Evolutionary conservation across 495 filamentous ascomycete species (phyloP).

Genomic region (Aspergillus coremiiformis): DNA sequence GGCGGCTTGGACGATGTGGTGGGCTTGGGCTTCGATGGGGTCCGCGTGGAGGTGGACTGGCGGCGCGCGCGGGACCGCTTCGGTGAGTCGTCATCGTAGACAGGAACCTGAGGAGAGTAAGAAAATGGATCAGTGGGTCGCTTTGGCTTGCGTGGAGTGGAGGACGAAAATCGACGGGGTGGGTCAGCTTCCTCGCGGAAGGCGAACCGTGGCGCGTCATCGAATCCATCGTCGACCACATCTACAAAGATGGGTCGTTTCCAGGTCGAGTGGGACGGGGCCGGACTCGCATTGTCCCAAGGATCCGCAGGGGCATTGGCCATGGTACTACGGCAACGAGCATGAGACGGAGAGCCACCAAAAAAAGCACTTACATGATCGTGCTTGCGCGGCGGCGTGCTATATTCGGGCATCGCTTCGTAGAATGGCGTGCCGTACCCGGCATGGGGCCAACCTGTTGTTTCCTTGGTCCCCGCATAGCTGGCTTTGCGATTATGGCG

Average conservation of each 20-base stretch:
- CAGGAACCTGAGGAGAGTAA: constrained; percentile 45
- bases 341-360: constrained; percentile 24
- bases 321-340: constrained; percentile 33
- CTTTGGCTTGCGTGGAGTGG: constrained; percentile 40
- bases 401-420: constrained; percentile 41
- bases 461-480: constrained; percentile 35
- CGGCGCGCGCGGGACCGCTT: constrained; percentile 40
- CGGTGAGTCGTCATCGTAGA: constrained; percentile 38
- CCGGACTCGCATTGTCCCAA: constrained; percentile 33
- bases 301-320: constrained; percentile 31
- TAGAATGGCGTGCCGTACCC: constrained; percentile 34
- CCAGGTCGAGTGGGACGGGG: constrained; percentile 36
- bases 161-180: constrained; percentile 28
- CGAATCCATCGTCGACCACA: constrained; percentile 49
- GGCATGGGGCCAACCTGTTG: constrained; percentile 33
- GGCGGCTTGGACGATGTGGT: constrained; percentile 39
- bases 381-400: constrained; percentile 45
- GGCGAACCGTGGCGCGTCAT: constrained; percentile 28
- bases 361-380: constrained; percentile 53
- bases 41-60: constrained; percentile 44
- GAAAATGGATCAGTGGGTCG: constrained; percentile 48
- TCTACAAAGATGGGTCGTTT: constrained; percentile 47
- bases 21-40: constrained; percentile 38
- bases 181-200: constrained; percentile 22
- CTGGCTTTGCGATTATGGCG: constrained; percentile 43